A percentile compares a stretch with the other conserved stretches of the same genome.
Conservation (phyloP, 2,329 filamentous ascomycete genomes). For the Sarocladium strictum region DNA sequence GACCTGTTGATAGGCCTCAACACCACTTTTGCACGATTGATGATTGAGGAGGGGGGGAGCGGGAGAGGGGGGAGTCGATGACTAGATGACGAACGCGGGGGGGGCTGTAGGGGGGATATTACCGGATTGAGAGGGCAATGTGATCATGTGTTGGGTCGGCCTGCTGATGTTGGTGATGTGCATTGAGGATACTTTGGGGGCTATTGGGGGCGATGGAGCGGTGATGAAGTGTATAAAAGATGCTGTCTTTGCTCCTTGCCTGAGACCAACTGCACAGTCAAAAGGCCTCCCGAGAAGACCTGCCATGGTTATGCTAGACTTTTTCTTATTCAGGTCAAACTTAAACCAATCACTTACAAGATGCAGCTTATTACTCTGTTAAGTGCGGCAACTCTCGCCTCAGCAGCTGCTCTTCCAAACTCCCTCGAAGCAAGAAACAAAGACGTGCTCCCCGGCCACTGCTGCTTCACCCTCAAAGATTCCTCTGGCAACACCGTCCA, state of each 20-base stretch:
- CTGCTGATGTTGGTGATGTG: neutral
- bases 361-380: neutral
- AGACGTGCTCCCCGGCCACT: neutral
- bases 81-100: neutral
- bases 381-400: neutral
- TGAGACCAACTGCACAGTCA: too few species aligned
- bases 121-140: neutral
- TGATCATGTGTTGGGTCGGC: slow-evolving; percentile 1
- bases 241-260: neutral
- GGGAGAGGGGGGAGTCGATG: neutral
- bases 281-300: neutral
- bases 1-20: neutral
- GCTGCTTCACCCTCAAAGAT: slow-evolving; percentile 7
- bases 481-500: neutral
- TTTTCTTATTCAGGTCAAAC: too few species aligned
- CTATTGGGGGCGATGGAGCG: neutral
- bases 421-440: neutral
- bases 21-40: neutral
- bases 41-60: neutral
- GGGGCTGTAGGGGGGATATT: neutral
- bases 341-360: too few species aligned
- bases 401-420: neutral
- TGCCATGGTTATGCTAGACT: too few species aligned
- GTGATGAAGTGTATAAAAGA: neutral
- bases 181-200: neutral